Evolutionary conservation across 106 monocot genomes (phyloP).

Genomic region (Dendrobium nobile): DNA sequence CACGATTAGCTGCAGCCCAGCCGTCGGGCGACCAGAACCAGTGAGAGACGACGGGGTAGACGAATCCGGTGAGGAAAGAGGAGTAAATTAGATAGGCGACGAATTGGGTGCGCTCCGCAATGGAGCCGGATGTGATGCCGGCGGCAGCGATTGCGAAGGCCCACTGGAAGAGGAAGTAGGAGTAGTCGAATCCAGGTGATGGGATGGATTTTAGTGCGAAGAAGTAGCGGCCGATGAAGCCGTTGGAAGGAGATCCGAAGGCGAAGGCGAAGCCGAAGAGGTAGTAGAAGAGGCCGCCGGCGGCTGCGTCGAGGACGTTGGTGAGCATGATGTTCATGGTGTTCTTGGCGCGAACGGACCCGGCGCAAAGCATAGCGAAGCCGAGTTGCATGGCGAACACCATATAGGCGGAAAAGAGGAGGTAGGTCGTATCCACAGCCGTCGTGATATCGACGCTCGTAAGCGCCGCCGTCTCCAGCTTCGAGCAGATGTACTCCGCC

Average conservation of each 20-base stretch:
- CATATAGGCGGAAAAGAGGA: slow-evolving; percentile 91
- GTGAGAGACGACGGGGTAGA: slow-evolving; percentile 27
- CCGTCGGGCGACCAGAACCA: slow-evolving; percentile 11
- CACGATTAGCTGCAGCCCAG: neutral
- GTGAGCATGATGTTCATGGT: slow-evolving; percentile 57
- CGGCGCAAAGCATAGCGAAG: slow-evolving; percentile 95
- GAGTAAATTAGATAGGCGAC: slow-evolving; percentile 42
- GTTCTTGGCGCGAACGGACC: slow-evolving; percentile 89
- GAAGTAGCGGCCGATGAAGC: slow-evolving; percentile 44
- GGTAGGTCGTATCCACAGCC: slow-evolving; percentile 48
- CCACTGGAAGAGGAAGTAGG: slow-evolving; percentile 66
- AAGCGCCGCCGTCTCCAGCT: slow-evolving; percentile 7
- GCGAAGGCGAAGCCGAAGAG: slow-evolving; percentile 27
- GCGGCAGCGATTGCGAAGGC: slow-evolving; percentile 54
- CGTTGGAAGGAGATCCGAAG: slow-evolving; percentile 32
- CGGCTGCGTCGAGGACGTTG: slow-evolving; percentile 23
- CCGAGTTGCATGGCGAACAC: slow-evolving; percentile 96
- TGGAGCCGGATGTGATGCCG: slow-evolving; percentile 30
- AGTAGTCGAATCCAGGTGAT: slow-evolving; percentile 32
- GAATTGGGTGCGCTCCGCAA: slow-evolving; percentile 33
- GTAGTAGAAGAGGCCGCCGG: slow-evolving; percentile 26
- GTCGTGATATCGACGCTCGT: slow-evolving; percentile 16
- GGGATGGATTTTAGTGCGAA: slow-evolving; percentile 41
- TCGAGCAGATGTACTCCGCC: slow-evolving; percentile 23
- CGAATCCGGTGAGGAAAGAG: slow-evolving; percentile 36